These are phyloP conservation scores for Metarhizium robertsii DNA, from an alignment of 2,329 filamentous ascomycete genomes.

Conservation along the genomic window DNA sequence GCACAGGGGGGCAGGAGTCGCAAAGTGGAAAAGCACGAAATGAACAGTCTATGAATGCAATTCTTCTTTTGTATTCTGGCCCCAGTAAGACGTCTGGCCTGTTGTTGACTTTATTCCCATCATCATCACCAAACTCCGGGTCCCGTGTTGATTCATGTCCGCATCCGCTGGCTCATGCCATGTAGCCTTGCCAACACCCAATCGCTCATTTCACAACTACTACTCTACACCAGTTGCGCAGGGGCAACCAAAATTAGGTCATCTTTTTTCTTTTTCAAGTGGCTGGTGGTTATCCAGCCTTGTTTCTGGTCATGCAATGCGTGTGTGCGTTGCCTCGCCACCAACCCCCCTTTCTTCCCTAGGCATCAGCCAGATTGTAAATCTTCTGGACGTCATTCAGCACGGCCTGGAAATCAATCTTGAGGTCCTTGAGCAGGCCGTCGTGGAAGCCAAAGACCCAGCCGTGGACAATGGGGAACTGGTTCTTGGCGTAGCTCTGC, in stretches of 20 bases:
- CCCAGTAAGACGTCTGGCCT: background rate
- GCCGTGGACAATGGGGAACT: constrained; percentile 61
- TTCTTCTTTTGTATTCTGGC: background rate
- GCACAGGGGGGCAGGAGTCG: no score
- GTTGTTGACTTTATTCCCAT: background rate
- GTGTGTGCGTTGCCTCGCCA: no score
- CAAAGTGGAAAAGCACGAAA: no score
- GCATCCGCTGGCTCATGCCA: background rate
- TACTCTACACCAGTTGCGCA: background rate
- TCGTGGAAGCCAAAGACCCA: constrained; percentile 66
- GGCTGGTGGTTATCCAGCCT: no score
- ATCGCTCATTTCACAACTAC: background rate
- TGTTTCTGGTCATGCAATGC: no score
- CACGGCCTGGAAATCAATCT: constrained; percentile 50
- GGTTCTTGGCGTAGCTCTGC: constrained; percentile 53
- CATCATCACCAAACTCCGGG: background rate
- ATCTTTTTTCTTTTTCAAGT: background rate
- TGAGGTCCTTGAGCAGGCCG: constrained; percentile 55
- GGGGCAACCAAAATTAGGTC: background rate
- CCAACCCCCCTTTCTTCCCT: no score
- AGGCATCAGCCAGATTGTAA: constrained; percentile 41
- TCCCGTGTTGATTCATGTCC: background rate
- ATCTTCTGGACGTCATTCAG: constrained; percentile 54
- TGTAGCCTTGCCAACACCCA: background rate
- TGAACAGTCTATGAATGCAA: background rate